Conservation (phyloP, 805 yeast genomes). For the Candida glaebosa region DNA sequence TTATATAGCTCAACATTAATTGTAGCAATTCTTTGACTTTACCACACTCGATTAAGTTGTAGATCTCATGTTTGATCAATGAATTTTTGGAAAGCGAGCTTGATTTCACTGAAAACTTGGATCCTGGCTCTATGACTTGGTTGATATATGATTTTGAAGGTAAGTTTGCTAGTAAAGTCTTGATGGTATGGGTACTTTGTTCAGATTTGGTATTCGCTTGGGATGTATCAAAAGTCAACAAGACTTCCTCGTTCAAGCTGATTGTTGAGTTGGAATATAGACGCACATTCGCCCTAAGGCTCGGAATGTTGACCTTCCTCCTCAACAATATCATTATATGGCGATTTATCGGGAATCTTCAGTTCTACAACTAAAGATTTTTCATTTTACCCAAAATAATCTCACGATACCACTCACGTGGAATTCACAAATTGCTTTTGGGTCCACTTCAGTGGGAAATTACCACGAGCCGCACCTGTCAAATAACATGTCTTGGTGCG, state of each 20-base stretch:
- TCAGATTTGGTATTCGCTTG: constrained; percentile 1
- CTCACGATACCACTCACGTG: not conserved
- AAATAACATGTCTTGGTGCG: no score
- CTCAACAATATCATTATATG: constrained; percentile 1
- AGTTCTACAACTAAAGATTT: not conserved
- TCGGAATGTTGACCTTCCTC: constrained; percentile 1
- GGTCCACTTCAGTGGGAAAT: no score
- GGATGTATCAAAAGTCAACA: constrained; percentile 4
- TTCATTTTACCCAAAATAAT: not conserved
- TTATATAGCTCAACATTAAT: constrained; percentile 3
- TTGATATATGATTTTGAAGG: constrained; percentile 6
- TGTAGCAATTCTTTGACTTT: constrained; percentile 14
- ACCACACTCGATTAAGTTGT: constrained; percentile 12
- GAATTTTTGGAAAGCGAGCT: constrained; percentile 6
- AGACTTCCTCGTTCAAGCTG: constrained; percentile 10
- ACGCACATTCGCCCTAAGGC: not conserved
- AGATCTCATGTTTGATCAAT: constrained; percentile 13
- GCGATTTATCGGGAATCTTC: not conserved
- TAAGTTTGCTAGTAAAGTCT: constrained; percentile 2
- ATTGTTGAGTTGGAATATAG: constrained; percentile 8
- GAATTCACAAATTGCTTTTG: not conserved
- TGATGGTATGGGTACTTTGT: not conserved
- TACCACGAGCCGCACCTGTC: no score
- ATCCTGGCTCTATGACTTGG: not conserved
- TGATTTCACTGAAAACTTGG: not conserved